Base-by-base conservation (phyloP, 257 asterid genomes). In the Petunia secreta region DNA sequence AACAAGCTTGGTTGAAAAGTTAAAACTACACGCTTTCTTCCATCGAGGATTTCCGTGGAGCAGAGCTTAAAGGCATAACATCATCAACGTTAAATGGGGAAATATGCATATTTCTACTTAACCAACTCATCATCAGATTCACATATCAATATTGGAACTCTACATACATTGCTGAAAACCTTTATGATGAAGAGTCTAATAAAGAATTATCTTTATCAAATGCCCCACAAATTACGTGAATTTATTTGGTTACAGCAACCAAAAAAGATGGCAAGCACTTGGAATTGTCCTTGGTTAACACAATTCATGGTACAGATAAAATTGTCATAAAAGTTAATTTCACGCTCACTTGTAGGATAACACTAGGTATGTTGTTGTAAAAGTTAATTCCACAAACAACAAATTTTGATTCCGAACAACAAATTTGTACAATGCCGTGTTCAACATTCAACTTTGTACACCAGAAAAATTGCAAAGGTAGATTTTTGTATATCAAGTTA, bases 91-190 rank as follows among this genome's bases (percentile, higher is more conserved):
- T 6, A 25, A 71, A 46, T 48, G 2, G 59, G 59, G 59, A 48
- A 25, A 71, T 25, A 34, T 71, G 62, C 62, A 71, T 34, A 34
- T 11, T 25, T 34, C 6, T 34, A 48, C 44, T 25, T 5, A 71
- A 71, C 60, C 43, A 48, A 71, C 44, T 25, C 77, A 48, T 48
- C 44, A 6, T 10, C 4, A 62, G 15, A 60, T 13, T 67, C 75
- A 68, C 4, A 46, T 9, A 46, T 25, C 60, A 71, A 4, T 16
- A 71, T 4, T 69, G 16, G 59, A 46, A 46, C 25, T 48, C 59
- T 9, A 69, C 77, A 46, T 10, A 71, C 77, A 59, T 71, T 46
- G 11, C 77, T 71, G 43, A 71, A 4, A 46, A 37, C 34, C 43
- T 25, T 10, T 46, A 68, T 44, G 55, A 38, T 41, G 40, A 68